Percentiles rank a stretch among this genome's conserved stretches.
These are phyloP conservation scores for Cercospora janseana DNA, from an alignment of 2,329 filamentous ascomycete species.

Conservation along the genomic window DNA sequence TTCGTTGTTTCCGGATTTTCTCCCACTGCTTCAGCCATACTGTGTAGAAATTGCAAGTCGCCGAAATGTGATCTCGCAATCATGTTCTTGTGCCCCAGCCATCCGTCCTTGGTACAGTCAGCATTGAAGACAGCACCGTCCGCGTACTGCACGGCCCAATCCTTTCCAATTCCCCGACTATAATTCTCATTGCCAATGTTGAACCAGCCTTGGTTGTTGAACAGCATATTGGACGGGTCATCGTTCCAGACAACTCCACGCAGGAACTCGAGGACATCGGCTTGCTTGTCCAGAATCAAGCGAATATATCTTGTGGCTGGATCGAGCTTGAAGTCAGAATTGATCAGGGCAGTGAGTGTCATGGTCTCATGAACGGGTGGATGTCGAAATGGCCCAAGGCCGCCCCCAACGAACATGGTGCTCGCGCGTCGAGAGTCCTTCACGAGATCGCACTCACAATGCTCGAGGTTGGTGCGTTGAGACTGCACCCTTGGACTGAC, in stretches of 20 bases:
- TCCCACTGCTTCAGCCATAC: conserved; percentile 10
- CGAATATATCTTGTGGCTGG: conserved; percentile 8
- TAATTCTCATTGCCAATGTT: conserved; percentile 10
- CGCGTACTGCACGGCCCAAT: conserved; percentile 12
- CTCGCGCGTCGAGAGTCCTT: too few relatives aligned
- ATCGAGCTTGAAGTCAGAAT: conserved; percentile 10
- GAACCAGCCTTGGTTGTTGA: conserved; percentile 8
- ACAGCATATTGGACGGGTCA: conserved; percentile 12
- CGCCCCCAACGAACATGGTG: conserved; percentile 13
- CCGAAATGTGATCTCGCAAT: conserved; percentile 15
- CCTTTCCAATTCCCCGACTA: conserved; percentile 9
- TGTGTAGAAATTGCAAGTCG: conserved; percentile 13
- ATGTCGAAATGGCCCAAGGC: conserved; percentile 7
- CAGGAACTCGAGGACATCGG: conserved; percentile 11
- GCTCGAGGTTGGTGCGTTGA: neutral
- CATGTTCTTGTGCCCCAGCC: conserved; percentile 13
- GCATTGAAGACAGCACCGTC: conserved; percentile 6
- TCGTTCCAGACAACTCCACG: conserved; percentile 15
- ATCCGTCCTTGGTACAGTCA: conserved; percentile 10
- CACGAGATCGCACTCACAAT: too few relatives aligned
- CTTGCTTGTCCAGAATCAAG: conserved; percentile 5
- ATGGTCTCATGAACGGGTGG: conserved; percentile 12
- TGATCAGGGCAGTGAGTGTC: conserved; percentile 9
- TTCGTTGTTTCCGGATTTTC: conserved; percentile 8
- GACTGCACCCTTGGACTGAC: too few relatives aligned